Evolutionary conservation across 176 grass and related monocot genomes (phyloP).

Genomic region (Guadua angustifolia): DNA sequence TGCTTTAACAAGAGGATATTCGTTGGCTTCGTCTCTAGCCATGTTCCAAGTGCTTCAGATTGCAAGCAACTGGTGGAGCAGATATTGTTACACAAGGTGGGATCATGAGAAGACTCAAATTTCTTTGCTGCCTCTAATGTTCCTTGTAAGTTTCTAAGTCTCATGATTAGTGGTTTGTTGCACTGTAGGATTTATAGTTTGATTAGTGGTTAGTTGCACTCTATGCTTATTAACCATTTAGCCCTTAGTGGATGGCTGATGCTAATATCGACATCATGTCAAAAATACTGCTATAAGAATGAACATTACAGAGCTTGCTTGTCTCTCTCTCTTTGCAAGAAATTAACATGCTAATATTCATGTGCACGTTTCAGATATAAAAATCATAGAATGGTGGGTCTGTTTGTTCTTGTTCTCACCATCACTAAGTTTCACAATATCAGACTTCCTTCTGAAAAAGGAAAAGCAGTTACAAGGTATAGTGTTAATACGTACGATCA

Average conservation of each 20-base stretch:
- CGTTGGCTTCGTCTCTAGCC: too few species aligned
- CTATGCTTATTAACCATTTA: not conserved
- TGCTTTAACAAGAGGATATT: too few species aligned
- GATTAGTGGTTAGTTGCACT: slow-evolving; percentile 5
- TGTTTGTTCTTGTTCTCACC: slow-evolving; percentile 24
- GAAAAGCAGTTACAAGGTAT: slow-evolving; percentile 21
- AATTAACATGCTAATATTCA: slow-evolving; percentile 10
- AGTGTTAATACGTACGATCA: not conserved
- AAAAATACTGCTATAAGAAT: slow-evolving; percentile 26
- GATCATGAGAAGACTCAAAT: slow-evolving; percentile 80
- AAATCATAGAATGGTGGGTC: not conserved
- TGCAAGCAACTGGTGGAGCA: too few species aligned
- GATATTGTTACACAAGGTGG: slow-evolving; percentile 77
- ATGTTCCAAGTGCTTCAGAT: too few species aligned
- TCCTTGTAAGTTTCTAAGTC: slow-evolving; percentile 69
- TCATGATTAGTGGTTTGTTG: slow-evolving; percentile 6
- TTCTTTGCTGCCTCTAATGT: slow-evolving; percentile 84
- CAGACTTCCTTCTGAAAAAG: too few species aligned
- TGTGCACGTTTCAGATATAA: not conserved
- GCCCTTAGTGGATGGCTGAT: not conserved
- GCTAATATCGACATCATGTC: not conserved
- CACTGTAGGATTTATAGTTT: slow-evolving; percentile 7
- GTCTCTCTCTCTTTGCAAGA: slow-evolving; percentile 14
- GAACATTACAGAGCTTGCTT: not conserved
- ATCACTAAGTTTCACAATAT: not conserved